Evolutionary conservation across 108 stramenopile genomes (phyloP), one percentile per base, ranked within the genome.

Genomic region (Nannochloropsis gaditana): DNA sequence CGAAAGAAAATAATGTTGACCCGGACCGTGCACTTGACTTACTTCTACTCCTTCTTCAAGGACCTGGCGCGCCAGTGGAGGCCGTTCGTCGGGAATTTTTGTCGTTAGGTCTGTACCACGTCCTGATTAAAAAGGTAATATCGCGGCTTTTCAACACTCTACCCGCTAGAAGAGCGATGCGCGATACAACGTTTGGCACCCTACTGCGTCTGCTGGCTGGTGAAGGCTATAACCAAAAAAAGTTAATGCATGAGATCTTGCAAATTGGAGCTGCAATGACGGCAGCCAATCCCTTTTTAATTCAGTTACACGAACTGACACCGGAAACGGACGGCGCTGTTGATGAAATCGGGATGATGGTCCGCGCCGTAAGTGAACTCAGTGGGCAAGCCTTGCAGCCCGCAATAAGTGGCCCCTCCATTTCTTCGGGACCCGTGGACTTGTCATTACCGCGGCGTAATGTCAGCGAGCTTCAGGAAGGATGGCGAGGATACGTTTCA

Each of bases 271-370:
- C 59, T 3, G 19, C 59, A n/a, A n/a, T 73, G 59, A 73, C 59
- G 59, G 59, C 59, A n/a, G 59, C 59, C 59, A 73, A 73, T 73
- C 59, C 59, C 59, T 73, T 73, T 73, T n/a, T 73, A n/a, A 6
- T 73, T 8, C 59, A 8, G 59, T n/a, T 3, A 4, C 59, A 73
- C 59, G n/a, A 15, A 73, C 8, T 73, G 59, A 8, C 15, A 15
- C 19, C 15, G 59, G 19, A 15, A 2, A n/a, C 59, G 15, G 15
- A 15, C n/a, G 2, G 19, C 59, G 59, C 59, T 73, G 59, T n/a
- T 73, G 31, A 31, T 31, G 31, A 31, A 31, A 31, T 31, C 31
- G 31, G 31, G 31, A 5, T 73, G 59, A 73, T 73, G 59, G n/a
- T n/a, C 4, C 2, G 59, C 59, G 59, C 59, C 19, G 59, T 73